Conservation (phyloP, 495 filamentous ascomycete genomes). For the Neurospora hispaniola region DNA sequence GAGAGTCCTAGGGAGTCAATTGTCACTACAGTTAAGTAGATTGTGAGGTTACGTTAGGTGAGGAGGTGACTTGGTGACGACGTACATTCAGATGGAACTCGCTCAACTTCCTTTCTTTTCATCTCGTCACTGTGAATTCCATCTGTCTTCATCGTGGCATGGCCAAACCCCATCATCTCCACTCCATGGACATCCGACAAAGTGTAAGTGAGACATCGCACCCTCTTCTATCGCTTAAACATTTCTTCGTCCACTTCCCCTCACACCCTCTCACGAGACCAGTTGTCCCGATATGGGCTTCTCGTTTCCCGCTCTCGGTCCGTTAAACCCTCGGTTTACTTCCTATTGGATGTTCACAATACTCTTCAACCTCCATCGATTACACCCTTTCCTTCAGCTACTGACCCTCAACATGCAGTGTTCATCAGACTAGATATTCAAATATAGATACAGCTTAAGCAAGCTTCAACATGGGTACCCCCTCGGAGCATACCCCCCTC, state of each 20-base stretch:
- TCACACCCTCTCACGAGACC: neutral
- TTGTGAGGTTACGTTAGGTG: neutral
- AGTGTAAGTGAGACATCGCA: neutral
- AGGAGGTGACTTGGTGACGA: neutral
- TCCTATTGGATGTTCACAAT: neutral
- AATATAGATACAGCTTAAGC: neutral
- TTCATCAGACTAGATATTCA: neutral
- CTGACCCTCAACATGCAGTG: neutral
- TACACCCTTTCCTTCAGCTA: neutral
- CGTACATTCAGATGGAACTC: neutral
- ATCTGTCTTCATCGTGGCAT: neutral
- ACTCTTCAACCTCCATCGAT: neutral
- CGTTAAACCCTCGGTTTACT: neutral
- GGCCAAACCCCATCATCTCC: neutral
- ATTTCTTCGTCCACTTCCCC: neutral
- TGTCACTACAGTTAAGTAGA: neutral
- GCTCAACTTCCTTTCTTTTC: neutral
- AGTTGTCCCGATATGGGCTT: neutral
- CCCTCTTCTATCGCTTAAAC: neutral
- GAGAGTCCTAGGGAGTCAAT: neutral
- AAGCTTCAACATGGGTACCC: conserved; percentile 1
- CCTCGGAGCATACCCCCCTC: conserved; percentile 51
- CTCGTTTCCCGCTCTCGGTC: neutral
- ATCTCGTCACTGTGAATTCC: neutral
- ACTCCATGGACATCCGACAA: neutral